Conservation (phyloP, 1,284 basidiomycete species). For the Cryptococcus maquisensis region DNA sequence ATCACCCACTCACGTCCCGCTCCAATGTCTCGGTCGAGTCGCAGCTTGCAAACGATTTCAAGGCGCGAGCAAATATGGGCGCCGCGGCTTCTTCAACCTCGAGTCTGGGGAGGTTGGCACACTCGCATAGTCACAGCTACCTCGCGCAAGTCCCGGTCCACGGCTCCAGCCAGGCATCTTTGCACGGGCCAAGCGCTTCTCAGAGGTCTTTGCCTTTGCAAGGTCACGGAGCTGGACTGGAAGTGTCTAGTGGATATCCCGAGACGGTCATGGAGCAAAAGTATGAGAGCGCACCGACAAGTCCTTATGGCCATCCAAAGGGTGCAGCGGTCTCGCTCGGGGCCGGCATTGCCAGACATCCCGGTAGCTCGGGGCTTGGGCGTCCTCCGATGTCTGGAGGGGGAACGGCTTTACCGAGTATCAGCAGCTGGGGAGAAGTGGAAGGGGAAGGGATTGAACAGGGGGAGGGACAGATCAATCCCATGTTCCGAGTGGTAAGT, state of each 20-base stretch:
- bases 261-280: not conserved
- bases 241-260: not conserved
- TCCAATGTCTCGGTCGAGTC: slow-evolving; percentile 77
- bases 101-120: slow-evolving; percentile 26
- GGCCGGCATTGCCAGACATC: slow-evolving; percentile 26
- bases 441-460: not conserved
- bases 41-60: slow-evolving; percentile 72
- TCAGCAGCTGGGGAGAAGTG: slow-evolving; percentile 46
- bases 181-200: slow-evolving; percentile 36
- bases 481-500: slow-evolving; percentile 86
- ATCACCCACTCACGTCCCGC: slow-evolving; percentile 59
- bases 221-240: slow-evolving; percentile 3
- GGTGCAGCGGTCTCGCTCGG: slow-evolving; percentile 37
- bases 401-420: slow-evolving; percentile 50
- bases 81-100: slow-evolving; percentile 16
- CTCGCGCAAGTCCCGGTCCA: slow-evolving; percentile 9
- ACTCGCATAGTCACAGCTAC: not conserved
- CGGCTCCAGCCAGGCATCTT: slow-evolving; percentile 37
- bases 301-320: slow-evolving; percentile 41
- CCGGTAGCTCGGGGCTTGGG: slow-evolving; percentile 26
- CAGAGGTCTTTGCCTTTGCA: slow-evolving; percentile 3
- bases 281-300: slow-evolving; percentile 30
- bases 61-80: slow-evolving; percentile 64
- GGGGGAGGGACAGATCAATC: slow-evolving; percentile 58
- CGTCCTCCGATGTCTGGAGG: slow-evolving; percentile 1